Evolutionary conservation across 495 filamentous ascomycete species (phyloP).

Genomic region (Neurospora sp.): DNA sequence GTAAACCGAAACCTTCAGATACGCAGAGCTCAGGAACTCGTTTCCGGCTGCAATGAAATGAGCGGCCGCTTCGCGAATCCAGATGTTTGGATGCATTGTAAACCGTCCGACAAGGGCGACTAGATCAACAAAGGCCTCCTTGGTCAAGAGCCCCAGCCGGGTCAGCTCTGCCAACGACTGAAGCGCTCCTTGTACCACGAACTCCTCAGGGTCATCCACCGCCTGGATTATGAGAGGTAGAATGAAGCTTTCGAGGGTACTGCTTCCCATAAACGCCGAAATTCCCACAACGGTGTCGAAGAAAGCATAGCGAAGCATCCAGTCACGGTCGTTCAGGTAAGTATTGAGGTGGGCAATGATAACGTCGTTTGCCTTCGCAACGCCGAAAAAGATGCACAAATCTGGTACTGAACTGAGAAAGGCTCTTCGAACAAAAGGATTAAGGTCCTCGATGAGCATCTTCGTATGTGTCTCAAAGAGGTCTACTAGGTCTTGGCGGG

Average conservation of each 20-base stretch:
- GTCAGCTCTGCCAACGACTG: constrained; percentile 85
- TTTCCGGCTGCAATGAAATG: constrained; percentile 71
- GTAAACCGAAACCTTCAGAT: constrained; percentile 69
- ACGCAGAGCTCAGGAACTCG: constrained; percentile 69
- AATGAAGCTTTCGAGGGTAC: constrained; percentile 88
- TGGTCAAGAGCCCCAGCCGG: constrained; percentile 74
- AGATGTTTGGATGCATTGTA: constrained; percentile 85
- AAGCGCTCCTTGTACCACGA: constrained; percentile 84
- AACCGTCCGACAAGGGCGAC: constrained; percentile 73
- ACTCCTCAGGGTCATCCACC: constrained; percentile 91
- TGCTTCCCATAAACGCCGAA: constrained; percentile 77
- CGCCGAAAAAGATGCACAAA: constrained; percentile 93
- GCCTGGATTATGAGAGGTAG: constrained; percentile 94
- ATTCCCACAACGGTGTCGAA: constrained; percentile 94
- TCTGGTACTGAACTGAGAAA: constrained; percentile 91
- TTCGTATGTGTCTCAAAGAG: constrained; percentile 85
- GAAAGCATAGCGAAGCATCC: constrained; percentile 93
- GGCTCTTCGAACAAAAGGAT: constrained; percentile 81
- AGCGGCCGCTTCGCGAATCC: constrained; percentile 85
- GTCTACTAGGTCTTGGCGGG: constrained; percentile 63
- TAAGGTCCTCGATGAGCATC: constrained; percentile 73
- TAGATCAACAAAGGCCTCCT: constrained; percentile 77
- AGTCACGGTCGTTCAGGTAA: constrained; percentile 92
- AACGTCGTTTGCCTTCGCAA: constrained; percentile 79
- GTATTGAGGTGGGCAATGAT: constrained; percentile 94